A percentile compares a stretch with the other conserved stretches of the same genome.
Conservation (phyloP, 1,284 basidiomycete species). For the Boletellus sp. region DNA sequence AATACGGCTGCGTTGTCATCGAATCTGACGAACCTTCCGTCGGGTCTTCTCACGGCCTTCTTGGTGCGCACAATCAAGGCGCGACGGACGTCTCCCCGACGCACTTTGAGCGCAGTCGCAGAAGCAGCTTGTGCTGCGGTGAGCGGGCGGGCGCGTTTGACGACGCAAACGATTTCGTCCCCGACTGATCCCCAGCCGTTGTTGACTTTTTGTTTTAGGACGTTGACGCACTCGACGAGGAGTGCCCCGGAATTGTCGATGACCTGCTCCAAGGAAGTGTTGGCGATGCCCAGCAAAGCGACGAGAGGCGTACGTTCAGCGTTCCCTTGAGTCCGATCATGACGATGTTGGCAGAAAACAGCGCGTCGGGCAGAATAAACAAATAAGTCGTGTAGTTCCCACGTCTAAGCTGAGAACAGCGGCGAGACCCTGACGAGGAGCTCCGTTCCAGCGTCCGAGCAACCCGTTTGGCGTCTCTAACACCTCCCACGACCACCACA, state of each 20-base stretch:
- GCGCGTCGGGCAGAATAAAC: not conserved
- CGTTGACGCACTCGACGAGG: constrained; percentile 94
- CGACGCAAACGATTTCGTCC: constrained; percentile 96
- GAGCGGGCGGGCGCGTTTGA: constrained; percentile 89
- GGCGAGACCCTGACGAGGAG: constrained; percentile 9
- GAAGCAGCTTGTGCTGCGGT: constrained; percentile 58
- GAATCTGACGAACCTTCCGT: constrained; percentile 85
- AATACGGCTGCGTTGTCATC: constrained; percentile 98
- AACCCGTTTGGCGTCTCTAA: constrained; percentile 6
- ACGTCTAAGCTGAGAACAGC: constrained; percentile 7
- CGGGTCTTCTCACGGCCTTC: constrained; percentile 80
- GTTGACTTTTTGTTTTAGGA: constrained; percentile 94
- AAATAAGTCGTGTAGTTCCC: constrained; percentile 24
- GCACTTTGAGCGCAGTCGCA: constrained; percentile 76
- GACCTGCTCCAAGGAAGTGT: constrained; percentile 48
- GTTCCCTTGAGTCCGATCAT: constrained; percentile 95
- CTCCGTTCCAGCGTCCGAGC: constrained; percentile 5
- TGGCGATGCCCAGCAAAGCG: not conserved
- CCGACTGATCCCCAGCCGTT: constrained; percentile 81
- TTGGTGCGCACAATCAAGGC: constrained; percentile 93
- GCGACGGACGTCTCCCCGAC: constrained; percentile 89
- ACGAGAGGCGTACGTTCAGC: constrained; percentile 62
- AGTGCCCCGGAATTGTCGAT: constrained; percentile 99
- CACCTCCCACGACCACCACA: constrained; percentile 20
- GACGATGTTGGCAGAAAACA: not conserved